phyloP scores from a whole-genome alignment of 2,329 filamentous ascomycete species.

The Phialophora expanda region DNA sequence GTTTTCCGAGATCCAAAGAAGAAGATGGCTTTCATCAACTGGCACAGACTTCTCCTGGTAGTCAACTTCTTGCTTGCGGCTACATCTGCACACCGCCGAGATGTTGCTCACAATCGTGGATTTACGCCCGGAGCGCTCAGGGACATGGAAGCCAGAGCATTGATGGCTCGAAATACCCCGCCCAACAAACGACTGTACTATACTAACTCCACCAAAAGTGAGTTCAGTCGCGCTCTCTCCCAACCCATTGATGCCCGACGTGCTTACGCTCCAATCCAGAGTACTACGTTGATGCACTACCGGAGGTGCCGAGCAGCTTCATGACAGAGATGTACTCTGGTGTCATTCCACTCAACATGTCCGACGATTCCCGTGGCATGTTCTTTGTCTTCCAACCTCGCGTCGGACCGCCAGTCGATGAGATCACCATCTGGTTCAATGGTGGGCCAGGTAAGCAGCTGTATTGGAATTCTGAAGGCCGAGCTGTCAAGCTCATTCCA shows the following conservation, averaged over 20 bases:
- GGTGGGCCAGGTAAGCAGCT: slow-evolving; percentile 35
- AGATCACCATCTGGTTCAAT: slow-evolving; percentile 38
- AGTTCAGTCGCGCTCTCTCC: slow-evolving; percentile 4
- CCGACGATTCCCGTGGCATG: slow-evolving; percentile 28
- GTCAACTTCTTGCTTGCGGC: slow-evolving; percentile 22
- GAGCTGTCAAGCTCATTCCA: neutral
- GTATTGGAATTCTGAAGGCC: neutral
- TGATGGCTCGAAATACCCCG: slow-evolving; percentile 20
- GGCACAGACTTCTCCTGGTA: slow-evolving; percentile 17
- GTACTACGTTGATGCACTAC: slow-evolving; percentile 33
- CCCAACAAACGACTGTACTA: slow-evolving; percentile 22
- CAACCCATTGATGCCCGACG: neutral
- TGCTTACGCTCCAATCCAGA: slow-evolving; percentile 12
- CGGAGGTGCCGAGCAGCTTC: slow-evolving; percentile 31
- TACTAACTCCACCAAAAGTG: slow-evolving; percentile 29
- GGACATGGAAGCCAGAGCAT: slow-evolving; percentile 24
- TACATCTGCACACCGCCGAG: slow-evolving; percentile 14
- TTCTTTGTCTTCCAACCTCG: slow-evolving; percentile 39
- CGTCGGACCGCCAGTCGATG: slow-evolving; percentile 36
- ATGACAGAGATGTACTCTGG: slow-evolving; percentile 36
- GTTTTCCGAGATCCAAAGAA: neutral
- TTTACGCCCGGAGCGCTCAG: slow-evolving; percentile 27
- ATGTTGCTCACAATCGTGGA: slow-evolving; percentile 27
- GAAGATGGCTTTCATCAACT: slow-evolving; percentile 20
- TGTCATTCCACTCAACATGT: slow-evolving; percentile 33